phyloP scores from a whole-genome alignment of 2,329 filamentous ascomycete genomes.

The Xylaria sp. region DNA sequence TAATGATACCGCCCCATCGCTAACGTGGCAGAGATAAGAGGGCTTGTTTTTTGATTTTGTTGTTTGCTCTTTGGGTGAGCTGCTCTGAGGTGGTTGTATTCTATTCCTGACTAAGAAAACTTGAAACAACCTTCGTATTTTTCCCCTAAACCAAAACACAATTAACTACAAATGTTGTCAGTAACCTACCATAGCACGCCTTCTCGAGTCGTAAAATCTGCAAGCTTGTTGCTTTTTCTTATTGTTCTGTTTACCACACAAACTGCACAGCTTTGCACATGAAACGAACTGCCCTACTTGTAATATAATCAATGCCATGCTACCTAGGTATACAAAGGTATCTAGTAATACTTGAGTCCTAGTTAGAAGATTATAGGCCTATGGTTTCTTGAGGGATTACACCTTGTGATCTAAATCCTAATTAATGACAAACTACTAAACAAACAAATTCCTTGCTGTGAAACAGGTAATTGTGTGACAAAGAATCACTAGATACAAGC shows the following conservation, averaged over 20 bases:
- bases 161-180: slow-evolving; percentile 7
- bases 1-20: neutral
- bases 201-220: slow-evolving; percentile 18
- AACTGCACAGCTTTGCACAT: slow-evolving; percentile 4
- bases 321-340: no score
- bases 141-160: slow-evolving; percentile 7
- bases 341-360: no score
- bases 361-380: no score
- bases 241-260: slow-evolving; percentile 18
- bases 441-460: neutral
- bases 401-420: neutral
- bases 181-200: neutral
- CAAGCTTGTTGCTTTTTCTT: slow-evolving; percentile 19
- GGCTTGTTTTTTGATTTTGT: neutral
- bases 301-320: neutral
- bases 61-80: neutral
- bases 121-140: slow-evolving; percentile 9
- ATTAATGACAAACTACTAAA: no score
- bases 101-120: slow-evolving; percentile 11
- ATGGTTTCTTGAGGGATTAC: neutral
- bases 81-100: slow-evolving; percentile 7
- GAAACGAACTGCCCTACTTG: neutral
- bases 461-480: neutral
- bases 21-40: neutral
- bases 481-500: neutral